Base-by-base conservation (phyloP, 2,329 filamentous ascomycete genomes). In the Alternaria conjuncta region DNA sequence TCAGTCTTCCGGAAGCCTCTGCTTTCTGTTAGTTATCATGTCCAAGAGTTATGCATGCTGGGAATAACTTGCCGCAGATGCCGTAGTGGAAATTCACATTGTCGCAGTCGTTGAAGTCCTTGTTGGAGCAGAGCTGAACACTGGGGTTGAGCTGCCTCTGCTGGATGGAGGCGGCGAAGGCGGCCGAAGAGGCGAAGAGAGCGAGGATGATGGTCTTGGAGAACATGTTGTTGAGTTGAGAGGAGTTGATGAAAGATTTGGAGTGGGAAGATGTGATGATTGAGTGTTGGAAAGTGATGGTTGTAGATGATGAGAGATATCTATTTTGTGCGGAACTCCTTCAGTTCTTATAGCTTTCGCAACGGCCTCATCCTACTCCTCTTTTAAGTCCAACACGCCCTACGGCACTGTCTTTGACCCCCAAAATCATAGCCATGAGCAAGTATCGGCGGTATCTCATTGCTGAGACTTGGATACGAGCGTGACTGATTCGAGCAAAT, bases 281-380 rank as follows among this genome's bases (percentile, higher is more conserved):
- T 45, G 11, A 45, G 20, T 45, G 43, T 15, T 23, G 4, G 44
- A n/a, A 23, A n/a, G 20, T 46, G 44, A 46, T 46, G 20, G 1
- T 46, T 46, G 44, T 25, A 46, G 44, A 46, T 25, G 44, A 13
- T 46, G 20, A 46, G 44, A 9, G 20, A 46, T 23, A 5, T n/a
- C 4, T 46, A 13, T 23, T 25, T 13, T 46, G 4, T 10, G 44
- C 20, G 44, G 20, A 15, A 25, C 4, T 23, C 12, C 3, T 25
- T 9, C 21, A 46, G 44, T 11, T 23, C 21, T 25, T 46, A 46
- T 46, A 46, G 20, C 12, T 25, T 15, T 46, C 12, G 13, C 12
- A 23, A 5, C 3, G 2, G 2, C 20, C 5, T 15, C 44, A 6
- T 13, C 1, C 2, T 1, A 5, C 15, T 11, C 7, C 3, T 3